Base-by-base conservation (phyloP, 768 basidiomycete genomes). In the Podaxis rugospora region DNA sequence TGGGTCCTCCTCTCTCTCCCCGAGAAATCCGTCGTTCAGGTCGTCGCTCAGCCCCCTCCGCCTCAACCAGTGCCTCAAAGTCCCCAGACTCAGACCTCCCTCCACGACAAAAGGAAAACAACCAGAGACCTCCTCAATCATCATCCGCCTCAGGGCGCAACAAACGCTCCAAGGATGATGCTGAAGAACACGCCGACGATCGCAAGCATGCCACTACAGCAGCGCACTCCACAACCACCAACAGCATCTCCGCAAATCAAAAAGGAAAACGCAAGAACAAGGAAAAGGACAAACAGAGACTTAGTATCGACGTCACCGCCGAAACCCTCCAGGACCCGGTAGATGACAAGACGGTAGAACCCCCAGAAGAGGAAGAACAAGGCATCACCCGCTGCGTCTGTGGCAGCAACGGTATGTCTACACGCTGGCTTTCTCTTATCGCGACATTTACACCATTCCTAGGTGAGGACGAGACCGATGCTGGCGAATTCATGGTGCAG, bases 401-500 rank as follows among this genome's bases (percentile, higher is more conserved):
- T 78, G 90, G 90, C 64, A 87, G 84, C 74, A 81, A 85, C 64
- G 90, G 89, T 93, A 67, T 68, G 85, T 65, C 62, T 42, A 32
- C 55, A 57, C 51, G 42, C 28, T 57, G 47, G 54, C 49, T 62
- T 14, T 49, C 50, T 9, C 59, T 36, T 27, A 44, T 66, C 61
- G 64, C 61, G 40, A 21, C 61, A 44, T 68, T 71, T 65, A 76
- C 68, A 67, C 63, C 56, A 64, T 59, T 63, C 69, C 66, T 71
- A 75, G 75, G 74, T 79, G 89, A 90, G 72, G 87, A 88, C 67
- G 88, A 89, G 69, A 83, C 85, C 55, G 87, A 89, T 70, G 92
- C 91, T 55, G 92, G 93, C 51, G 95, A 93, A 72, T 92, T 96
- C 77, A 97, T 98, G 93, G 93, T 98, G 54, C 91, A 94, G 72